These are phyloP conservation scores for Ilex paraguariensis DNA, from an alignment of 305 asterid species.

Conservation along the genomic window DNA sequence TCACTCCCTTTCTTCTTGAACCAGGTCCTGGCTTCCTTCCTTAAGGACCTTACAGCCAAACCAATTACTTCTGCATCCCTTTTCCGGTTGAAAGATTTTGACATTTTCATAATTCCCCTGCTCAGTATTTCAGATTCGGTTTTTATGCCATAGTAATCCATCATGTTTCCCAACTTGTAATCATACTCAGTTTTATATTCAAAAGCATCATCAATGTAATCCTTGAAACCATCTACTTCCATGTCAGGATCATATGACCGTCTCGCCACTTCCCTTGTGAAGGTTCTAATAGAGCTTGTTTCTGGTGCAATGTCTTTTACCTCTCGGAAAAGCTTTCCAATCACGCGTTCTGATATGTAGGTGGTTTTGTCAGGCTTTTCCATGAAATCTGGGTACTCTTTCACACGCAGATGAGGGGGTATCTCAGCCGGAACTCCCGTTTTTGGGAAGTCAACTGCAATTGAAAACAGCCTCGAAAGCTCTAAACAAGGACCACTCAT, in stretches of 20 bases:
- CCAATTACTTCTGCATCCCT: conserved; percentile 71
- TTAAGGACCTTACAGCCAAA: conserved; percentile 58
- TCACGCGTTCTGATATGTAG: conserved; percentile 46
- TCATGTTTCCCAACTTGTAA: conserved; percentile 69
- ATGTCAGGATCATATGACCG: conserved; percentile 55
- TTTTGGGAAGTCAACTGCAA: conserved; percentile 91
- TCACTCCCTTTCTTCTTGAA: conserved; percentile 50
- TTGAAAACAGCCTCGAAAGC: conserved; percentile 63
- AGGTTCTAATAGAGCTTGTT: conserved; percentile 25
- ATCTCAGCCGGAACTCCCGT: conserved; percentile 90
- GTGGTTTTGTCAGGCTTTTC: conserved; percentile 71
- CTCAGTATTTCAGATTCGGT: conserved; percentile 83
- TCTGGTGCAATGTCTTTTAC: conserved; percentile 56
- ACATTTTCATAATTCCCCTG: conserved; percentile 67
- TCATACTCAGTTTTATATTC: conserved; percentile 67
- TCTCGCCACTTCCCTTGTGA: conserved; percentile 60
- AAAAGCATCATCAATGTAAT: conserved; percentile 56
- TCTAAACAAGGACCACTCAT: conserved; percentile 46
- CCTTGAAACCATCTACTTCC: conserved; percentile 61
- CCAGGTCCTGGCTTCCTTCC: conserved; percentile 73
- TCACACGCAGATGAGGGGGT: conserved; percentile 62
- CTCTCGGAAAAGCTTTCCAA: conserved; percentile 77
- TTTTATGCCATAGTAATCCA: conserved; percentile 82
- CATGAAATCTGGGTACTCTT: conserved; percentile 92
- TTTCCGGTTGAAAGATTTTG: conserved; percentile 68